Conservation (phyloP, 179 eudicot species). For the Gypsophila paniculata region DNA sequence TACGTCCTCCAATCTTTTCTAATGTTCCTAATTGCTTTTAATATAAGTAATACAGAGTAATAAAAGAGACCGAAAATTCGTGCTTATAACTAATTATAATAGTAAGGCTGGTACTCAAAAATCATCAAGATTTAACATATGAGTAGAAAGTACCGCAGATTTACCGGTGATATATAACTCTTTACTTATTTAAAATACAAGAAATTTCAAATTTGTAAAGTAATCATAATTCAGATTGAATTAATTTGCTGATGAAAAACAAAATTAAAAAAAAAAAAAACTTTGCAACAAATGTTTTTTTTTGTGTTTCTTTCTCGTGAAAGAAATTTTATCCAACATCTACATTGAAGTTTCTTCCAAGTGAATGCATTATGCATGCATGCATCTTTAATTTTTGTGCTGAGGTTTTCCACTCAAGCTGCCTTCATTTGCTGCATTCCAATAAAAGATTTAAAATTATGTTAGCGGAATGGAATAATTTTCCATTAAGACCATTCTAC, state of each 20-base stretch:
- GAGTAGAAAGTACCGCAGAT: background rate
- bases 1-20: too few relatives aligned
- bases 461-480: background rate
- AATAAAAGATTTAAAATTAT: background rate
- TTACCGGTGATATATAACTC: conserved; percentile 15
- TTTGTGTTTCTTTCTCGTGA: conserved; percentile 24
- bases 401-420: conserved; percentile 32
- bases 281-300: conserved; percentile 25
- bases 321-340: conserved; percentile 34
- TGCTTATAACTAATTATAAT: too few relatives aligned
- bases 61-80: too few relatives aligned
- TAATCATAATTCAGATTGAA: conserved; percentile 24
- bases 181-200: conserved; percentile 30
- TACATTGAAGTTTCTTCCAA: conserved; percentile 38
- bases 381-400: conserved; percentile 9
- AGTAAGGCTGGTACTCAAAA: too few relatives aligned
- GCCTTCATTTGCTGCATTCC: conserved; percentile 54
- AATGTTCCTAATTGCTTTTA: too few relatives aligned
- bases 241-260: conserved; percentile 23
- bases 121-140: too few relatives aligned
- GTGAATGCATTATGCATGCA: conserved; percentile 6
- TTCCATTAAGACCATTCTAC: background rate
- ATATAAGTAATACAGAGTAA: too few relatives aligned
- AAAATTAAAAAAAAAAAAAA: conserved; percentile 21
- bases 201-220: conserved; percentile 24